Conservation (phyloP, 495 filamentous ascomycete species). For the Hypoxylon lienhwacheense region DNA sequence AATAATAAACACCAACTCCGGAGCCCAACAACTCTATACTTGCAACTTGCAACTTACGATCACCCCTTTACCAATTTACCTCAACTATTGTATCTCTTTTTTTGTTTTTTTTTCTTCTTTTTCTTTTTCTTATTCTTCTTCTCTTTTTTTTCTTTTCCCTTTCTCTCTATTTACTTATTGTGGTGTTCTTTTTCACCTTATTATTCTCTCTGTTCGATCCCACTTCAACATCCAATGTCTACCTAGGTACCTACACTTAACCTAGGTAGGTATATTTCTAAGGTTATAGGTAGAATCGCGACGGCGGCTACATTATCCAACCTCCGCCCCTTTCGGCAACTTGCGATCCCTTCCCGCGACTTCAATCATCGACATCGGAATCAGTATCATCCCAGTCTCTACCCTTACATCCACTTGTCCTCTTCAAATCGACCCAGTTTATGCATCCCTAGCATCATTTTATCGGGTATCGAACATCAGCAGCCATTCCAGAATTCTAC, state of each 20-base stretch:
- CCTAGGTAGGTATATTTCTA: no score
- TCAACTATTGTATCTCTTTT: constrained; percentile 1
- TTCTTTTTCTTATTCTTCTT: background rate
- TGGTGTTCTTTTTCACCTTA: background rate
- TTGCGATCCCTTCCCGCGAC: constrained; percentile 7
- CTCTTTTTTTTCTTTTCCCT: no score
- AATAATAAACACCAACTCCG: constrained; percentile 30
- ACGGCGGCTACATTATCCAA: constrained; percentile 10
- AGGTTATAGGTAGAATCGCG: no score
- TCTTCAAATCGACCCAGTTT: constrained; percentile 13
- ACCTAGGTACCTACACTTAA: no score
- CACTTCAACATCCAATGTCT: background rate
- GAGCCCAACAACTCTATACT: constrained; percentile 38
- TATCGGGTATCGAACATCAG: constrained; percentile 18
- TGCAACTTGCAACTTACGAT: constrained; percentile 20
- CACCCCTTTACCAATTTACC: constrained; percentile 30
- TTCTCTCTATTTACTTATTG: background rate
- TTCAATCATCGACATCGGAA: no score
- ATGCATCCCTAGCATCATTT: constrained; percentile 18
- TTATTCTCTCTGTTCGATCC: constrained; percentile 5
- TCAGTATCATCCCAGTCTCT: no score
- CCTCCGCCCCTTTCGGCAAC: constrained; percentile 2
- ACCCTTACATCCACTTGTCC: background rate
- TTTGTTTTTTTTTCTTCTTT: background rate
- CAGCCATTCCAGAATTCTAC: constrained; percentile 2